Evolutionary conservation across 306 rosid species (phyloP), one percentile per base, ranked within the genome.

Genomic region (Cicer arietinum): DNA sequence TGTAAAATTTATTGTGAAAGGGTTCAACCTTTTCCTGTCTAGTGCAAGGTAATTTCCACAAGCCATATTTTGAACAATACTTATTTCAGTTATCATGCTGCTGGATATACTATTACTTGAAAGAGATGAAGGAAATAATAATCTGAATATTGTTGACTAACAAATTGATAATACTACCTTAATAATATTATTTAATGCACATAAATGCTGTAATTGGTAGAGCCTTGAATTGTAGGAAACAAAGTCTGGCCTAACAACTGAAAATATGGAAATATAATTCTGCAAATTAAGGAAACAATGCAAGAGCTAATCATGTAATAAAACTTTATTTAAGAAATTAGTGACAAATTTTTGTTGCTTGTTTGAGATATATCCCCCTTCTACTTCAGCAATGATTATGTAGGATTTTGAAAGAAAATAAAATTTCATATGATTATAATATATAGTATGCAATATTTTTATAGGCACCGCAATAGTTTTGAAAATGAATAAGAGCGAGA

Each of bases 1-100:
- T 72, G 88, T 83, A 60, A 86, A 80, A 71, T 89, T 93, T 86
- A 78, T 82, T 39, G 92, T 93, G 73, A 93, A 86, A 91, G 98
- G 97, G 56, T 83, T 75, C 67, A 93, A 91, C 80, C 84, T 93
- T 76, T 83, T 73, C 25, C 73, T 42, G 43, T 76, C 93, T 16
- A 74, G 85, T 74, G 73, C 93, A 16, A 93, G 96, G 98, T 93
- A 88, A 70, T 78, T 57, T 70, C 54, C 30, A 18, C 7, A 16
- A 58, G n/a, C 73, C 54, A 16, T 51, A 76, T 35, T 22, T 48
- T 17, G 1, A 14, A 6, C 18, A 13, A 48, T 48, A 48, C 14
- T 13, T 44, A 16, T 47, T 10, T 80, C 62, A 9, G 56, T 67
- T 57, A 63, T 59, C 45, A 20, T 35, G 46, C 22, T 59, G 63